A percentile compares a stretch with the other conserved stretches of the same genome.
Evolutionary conservation across 2,329 filamentous ascomycete species (phyloP).

Genomic region (Paracoccidioides brasiliensis): DNA sequence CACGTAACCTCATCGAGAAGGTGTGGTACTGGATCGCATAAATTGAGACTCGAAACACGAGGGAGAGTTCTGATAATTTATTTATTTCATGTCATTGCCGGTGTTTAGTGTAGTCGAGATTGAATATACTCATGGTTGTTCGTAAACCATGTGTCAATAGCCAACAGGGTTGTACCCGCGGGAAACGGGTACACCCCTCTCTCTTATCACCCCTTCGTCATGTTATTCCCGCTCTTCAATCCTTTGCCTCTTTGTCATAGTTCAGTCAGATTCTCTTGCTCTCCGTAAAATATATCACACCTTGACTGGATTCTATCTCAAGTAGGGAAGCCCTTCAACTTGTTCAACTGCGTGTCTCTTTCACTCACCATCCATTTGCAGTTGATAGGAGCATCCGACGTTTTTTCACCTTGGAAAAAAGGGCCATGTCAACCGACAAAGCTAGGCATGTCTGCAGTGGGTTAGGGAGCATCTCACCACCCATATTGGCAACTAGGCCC

Average conservation of each 20-base stretch:
- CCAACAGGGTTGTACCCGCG: not conserved
- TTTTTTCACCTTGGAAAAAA: no score
- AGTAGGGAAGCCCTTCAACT: not conserved
- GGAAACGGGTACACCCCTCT: not conserved
- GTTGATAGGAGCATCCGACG: not conserved
- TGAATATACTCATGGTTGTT: not conserved
- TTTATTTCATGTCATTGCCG: not conserved
- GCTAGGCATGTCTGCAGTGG: no score
- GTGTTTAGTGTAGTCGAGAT: not conserved
- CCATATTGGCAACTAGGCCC: no score
- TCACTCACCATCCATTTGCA: not conserved
- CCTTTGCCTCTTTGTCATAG: not conserved
- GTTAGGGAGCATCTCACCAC: no score
- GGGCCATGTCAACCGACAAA: no score
- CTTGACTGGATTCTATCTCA: not conserved
- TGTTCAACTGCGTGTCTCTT: not conserved
- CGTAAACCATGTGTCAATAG: not conserved
- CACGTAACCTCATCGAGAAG: conserved; percentile 12
- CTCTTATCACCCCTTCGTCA: not conserved
- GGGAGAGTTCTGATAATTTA: not conserved
- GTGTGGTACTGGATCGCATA: conserved; percentile 15
- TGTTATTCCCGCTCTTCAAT: not conserved
- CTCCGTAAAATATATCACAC: not conserved
- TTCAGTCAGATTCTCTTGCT: not conserved
- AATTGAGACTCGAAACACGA: not conserved